Evolutionary conservation across 2,329 filamentous ascomycete genomes (phyloP), one percentile per base, ranked within the genome.

Genomic region (Monosporascus sp.): DNA sequence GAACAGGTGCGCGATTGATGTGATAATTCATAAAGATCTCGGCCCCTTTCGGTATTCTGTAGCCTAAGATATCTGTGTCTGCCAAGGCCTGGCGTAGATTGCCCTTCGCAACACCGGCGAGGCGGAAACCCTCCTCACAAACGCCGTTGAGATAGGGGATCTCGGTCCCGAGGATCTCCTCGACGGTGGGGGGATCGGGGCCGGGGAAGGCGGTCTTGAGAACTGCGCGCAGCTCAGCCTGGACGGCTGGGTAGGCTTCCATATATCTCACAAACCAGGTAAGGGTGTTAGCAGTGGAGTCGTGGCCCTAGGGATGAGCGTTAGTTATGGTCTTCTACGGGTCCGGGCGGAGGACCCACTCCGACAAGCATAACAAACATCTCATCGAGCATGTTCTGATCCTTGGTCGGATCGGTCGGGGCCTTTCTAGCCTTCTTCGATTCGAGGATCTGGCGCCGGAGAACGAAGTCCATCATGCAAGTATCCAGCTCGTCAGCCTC

Each of bases 21-120:
- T 59, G 51, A 60, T 50, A 59, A 43, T 69, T 55, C 46, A 70
- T 50, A 15, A 59, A 46, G 9, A 55, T 47, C 22, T 60, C 53
- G 24, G 57, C 54, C 1, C 55, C 57, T 24, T 60, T 60, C 3
- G 57, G 57, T 14, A 60, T 52, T 15, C 48, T 52, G 27, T 31
- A 54, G 9, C 58, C 57, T 1, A 55, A 44, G 17, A 59, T 57
- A 31, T 59, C 53, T 1, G 54, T 57, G 18, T 59, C 57, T 17
- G 54, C 49, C 3, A 56, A 0, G 2, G 54, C 50, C 45, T 59
- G 54, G 1, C 54, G 57, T 6, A 59, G 31, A 38, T 50, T 59
- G 31, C 14, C 57, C 31, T 55, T 53, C 9, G 54, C 50, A 17
- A 24, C n/a, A 5, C 52, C 54, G 2, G 54, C 49, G 4, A 57